phyloP scores from a whole-genome alignment of 805 yeast species.

The Candida michaelii region DNA sequence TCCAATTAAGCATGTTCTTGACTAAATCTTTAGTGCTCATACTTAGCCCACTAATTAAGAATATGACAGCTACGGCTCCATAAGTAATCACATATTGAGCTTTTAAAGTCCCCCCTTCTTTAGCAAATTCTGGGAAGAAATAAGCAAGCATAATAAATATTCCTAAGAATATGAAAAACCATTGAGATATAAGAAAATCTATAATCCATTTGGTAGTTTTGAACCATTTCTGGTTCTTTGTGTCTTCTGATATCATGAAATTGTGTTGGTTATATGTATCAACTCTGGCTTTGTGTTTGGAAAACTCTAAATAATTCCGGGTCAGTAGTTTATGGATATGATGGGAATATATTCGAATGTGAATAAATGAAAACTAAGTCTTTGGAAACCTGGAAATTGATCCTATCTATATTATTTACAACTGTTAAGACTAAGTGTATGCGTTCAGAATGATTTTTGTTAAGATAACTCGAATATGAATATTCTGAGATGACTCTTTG shows the following conservation, averaged over 20 bases:
- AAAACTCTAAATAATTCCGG: too few relatives aligned
- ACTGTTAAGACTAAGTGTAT: too few relatives aligned
- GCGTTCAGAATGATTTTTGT: too few relatives aligned
- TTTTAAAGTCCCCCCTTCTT: constrained; percentile 73
- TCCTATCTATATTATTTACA: too few relatives aligned
- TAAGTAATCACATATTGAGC: constrained; percentile 79
- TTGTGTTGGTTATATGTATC: too few relatives aligned
- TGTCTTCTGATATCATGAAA: background rate
- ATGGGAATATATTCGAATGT: too few relatives aligned
- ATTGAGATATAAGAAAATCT: constrained; percentile 45
- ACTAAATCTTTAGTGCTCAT: constrained; percentile 65
- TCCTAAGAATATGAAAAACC: constrained; percentile 78
- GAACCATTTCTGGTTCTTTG: constrained; percentile 14
- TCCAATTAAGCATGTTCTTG: constrained; percentile 70
- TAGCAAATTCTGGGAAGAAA: constrained; percentile 78
- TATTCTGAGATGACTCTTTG: too few relatives aligned
- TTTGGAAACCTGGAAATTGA: too few relatives aligned
- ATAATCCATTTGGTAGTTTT: constrained; percentile 17
- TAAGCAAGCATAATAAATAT: constrained; percentile 73
- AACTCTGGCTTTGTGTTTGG: too few relatives aligned
- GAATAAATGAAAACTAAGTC: too few relatives aligned
- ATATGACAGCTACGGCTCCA: constrained; percentile 84
- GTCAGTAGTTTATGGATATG: too few relatives aligned
- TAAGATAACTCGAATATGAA: too few relatives aligned
- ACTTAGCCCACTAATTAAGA: constrained; percentile 76